A percentile compares a stretch with the other conserved stretches of the same genome.
Evolutionary conservation across 129 eudicot genomes (phyloP).

Genomic region (Tanacetum coccineum): DNA sequence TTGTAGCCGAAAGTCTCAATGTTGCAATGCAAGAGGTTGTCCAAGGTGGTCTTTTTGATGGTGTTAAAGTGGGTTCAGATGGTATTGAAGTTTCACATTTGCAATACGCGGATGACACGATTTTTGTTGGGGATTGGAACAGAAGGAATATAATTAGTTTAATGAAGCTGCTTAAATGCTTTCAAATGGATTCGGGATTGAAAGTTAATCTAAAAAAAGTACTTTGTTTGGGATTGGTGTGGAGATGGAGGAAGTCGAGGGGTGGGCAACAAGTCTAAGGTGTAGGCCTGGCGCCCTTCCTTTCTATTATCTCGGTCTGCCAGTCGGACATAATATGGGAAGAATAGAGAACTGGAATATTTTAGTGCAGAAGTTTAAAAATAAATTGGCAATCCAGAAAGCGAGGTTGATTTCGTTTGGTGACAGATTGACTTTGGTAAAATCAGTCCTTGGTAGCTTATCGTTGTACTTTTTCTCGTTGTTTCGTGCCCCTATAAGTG

Average conservation of each 20-base stretch:
- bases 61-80: neutral
- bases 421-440: neutral
- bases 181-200: neutral
- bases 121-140: neutral
- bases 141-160: neutral
- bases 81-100: neutral
- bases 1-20: neutral
- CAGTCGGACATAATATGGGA: neutral
- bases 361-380: neutral
- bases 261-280: neutral
- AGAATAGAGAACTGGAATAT: neutral
- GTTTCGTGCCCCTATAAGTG: too few species aligned
- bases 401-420: neutral
- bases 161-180: neutral
- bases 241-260: neutral
- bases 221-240: neutral
- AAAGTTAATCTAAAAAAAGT: neutral
- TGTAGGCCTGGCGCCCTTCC: neutral
- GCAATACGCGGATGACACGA: neutral
- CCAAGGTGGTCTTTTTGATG: neutral
- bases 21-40: neutral
- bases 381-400: neutral
- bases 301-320: too few species aligned
- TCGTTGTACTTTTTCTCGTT: neutral
- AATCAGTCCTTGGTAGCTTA: neutral